Conservation (phyloP, 1,139 yeast genomes). For the Ogataea hybrid region DNA sequence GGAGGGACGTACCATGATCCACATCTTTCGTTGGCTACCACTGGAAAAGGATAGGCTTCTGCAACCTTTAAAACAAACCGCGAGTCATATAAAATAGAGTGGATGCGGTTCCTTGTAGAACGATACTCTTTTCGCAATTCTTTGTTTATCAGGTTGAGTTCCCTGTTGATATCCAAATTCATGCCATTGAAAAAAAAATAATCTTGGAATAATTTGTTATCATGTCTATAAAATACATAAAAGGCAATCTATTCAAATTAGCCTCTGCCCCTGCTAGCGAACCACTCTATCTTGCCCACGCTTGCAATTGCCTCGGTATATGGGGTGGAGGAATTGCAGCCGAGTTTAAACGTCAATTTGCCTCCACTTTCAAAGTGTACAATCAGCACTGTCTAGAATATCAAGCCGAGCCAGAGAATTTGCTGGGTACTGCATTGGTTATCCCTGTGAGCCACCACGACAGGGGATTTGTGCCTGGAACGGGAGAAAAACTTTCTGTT, state of each 20-base stretch:
- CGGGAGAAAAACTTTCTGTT: slow-evolving; percentile 35
- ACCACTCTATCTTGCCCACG: slow-evolving; percentile 56
- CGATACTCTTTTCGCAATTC: slow-evolving; percentile 51
- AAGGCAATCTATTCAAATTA: slow-evolving; percentile 58
- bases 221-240: slow-evolving; percentile 41
- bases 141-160: slow-evolving; percentile 24
- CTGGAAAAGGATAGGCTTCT: slow-evolving; percentile 36
- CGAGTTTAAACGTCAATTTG: slow-evolving; percentile 47
- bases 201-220: neutral
- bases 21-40: slow-evolving; percentile 79
- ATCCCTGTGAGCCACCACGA: slow-evolving; percentile 37
- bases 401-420: slow-evolving; percentile 30
- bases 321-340: slow-evolving; percentile 89
- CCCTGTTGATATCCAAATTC: slow-evolving; percentile 14
- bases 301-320: slow-evolving; percentile 74
- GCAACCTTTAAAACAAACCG: slow-evolving; percentile 39
- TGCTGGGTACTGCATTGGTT: slow-evolving; percentile 56
- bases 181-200: slow-evolving; percentile 1
- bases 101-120: slow-evolving; percentile 61
- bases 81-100: slow-evolving; percentile 65
- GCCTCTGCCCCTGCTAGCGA: slow-evolving; percentile 15
- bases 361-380: slow-evolving; percentile 48
- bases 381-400: slow-evolving; percentile 43
- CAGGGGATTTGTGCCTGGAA: slow-evolving; percentile 32
- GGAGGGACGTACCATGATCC: slow-evolving; percentile 82